Evolutionary conservation across 73 alveolate species (phyloP), one percentile per base, ranked within the genome.

Genomic region (Paramecium sexaurelia): DNA sequence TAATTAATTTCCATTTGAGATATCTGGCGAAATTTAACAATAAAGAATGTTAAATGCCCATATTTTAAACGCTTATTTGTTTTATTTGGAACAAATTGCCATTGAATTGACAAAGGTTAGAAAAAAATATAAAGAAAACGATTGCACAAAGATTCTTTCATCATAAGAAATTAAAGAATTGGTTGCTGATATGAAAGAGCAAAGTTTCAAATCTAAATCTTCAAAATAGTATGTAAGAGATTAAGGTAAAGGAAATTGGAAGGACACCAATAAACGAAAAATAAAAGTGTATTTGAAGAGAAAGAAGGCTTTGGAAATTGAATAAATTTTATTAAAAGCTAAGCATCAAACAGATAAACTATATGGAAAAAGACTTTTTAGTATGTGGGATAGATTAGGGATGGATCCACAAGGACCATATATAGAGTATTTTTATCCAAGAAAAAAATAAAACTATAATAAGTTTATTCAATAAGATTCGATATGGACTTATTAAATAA

Each of bases 391-490:
- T 78, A 37, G 68, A 24, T 78, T 32, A 11, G 71, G 55, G 1
- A 24, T 61, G 35, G 41, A 37, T 10, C 90, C 90, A 17, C 13
- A 29, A 7, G 90, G 90, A n/a, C 90, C 90, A 1, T 78, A 6
- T 78, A 22, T 78, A 17, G 90, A 78, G 41, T 78, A 41, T 78
- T 78, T 78, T 43, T 45, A 41, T 19, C 68, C 75, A 8, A 78
- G 35, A 15, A 78, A 43, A 45, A 78, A 78, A 15, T 29, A 78
- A 47, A 45, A 39, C 22, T 78, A 15, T 45, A 78, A 78, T 19
- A 36, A 37, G 24, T 29, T 78, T 11, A 78, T 78, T 39, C 5
- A 78, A 13, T 22, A 32, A 39, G 71, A 78, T 22, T 29, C 43
- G 4, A 39, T 78, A 0, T 78, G 90, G 90, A 78, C 90, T 10